Conservation (phyloP, 2,329 filamentous ascomycete species). For the Colletotrichum viniferum region DNA sequence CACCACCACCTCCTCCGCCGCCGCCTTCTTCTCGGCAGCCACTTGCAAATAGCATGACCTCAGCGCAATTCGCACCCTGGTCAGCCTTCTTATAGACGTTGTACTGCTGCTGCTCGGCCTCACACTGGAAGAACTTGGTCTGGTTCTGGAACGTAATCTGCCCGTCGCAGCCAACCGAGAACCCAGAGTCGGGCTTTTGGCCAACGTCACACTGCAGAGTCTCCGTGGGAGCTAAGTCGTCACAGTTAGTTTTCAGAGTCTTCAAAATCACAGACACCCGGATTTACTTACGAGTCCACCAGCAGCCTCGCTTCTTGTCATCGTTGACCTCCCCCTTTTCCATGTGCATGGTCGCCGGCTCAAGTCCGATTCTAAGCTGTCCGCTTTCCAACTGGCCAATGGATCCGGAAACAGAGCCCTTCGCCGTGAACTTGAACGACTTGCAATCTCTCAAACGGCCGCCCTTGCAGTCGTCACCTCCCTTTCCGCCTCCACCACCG, state of each 20-base stretch:
- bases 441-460: slow-evolving; percentile 1
- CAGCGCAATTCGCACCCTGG: slow-evolving; percentile 46
- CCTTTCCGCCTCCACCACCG: background rate
- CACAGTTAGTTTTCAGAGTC: background rate
- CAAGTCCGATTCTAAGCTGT: slow-evolving; percentile 59
- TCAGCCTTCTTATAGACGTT: slow-evolving; percentile 57
- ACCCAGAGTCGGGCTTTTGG: slow-evolving; percentile 56
- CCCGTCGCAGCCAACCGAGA: slow-evolving; percentile 59
- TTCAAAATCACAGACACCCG: background rate
- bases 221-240: slow-evolving; percentile 50
- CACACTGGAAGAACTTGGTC: slow-evolving; percentile 63
- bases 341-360: slow-evolving; percentile 47
- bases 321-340: slow-evolving; percentile 60
- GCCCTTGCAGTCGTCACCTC: background rate
- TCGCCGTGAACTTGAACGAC: slow-evolving; percentile 57
- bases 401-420: slow-evolving; percentile 52
- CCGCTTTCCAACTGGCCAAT: slow-evolving; percentile 67
- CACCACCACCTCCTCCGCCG: background rate
- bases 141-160: slow-evolving; percentile 54
- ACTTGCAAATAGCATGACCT: slow-evolving; percentile 49
- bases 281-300: slow-evolving; percentile 58
- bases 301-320: slow-evolving; percentile 61
- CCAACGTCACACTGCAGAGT: slow-evolving; percentile 67
- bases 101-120: slow-evolving; percentile 57
- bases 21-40: slow-evolving; percentile 31